These are phyloP conservation scores for Lentinula raphanica DNA, from an alignment of 768 basidiomycete genomes.

Conservation along the genomic window DNA sequence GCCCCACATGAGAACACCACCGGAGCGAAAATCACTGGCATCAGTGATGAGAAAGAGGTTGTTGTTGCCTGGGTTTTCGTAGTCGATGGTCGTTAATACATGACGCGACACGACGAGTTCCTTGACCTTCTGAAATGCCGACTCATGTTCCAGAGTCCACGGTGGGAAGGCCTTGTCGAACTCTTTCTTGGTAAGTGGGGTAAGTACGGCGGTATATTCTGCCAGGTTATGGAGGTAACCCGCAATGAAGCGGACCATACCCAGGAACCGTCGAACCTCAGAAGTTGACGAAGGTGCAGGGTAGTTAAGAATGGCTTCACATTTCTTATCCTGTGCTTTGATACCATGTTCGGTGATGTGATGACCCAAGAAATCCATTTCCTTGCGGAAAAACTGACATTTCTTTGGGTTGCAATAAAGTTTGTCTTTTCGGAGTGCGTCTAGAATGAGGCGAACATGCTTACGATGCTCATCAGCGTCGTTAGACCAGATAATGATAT, in stretches of 20 bases:
- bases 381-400: constrained; percentile 6
- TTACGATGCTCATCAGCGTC: constrained; percentile 15
- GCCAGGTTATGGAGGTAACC: constrained; percentile 11
- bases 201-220: constrained; percentile 14
- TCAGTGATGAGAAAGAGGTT: constrained; percentile 27
- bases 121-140: constrained; percentile 25
- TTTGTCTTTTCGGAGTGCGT: background rate
- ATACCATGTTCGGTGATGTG: constrained; percentile 19
- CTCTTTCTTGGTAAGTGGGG: constrained; percentile 16
- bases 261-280: constrained; percentile 18
- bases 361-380: constrained; percentile 18
- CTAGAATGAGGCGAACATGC: constrained; percentile 13
- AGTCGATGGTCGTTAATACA: constrained; percentile 27
- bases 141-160: constrained; percentile 18
- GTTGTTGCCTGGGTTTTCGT: constrained; percentile 20
- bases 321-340: constrained; percentile 14
- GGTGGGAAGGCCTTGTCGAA: constrained; percentile 10
- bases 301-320: constrained; percentile 17
- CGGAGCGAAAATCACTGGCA: constrained; percentile 21
- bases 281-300: constrained; percentile 10
- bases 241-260: constrained; percentile 17
- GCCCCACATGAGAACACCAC: constrained; percentile 22
- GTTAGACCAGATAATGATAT: no score
- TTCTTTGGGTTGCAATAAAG: constrained; percentile 22
- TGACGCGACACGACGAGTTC: constrained; percentile 16